Evolutionary conservation across 768 basidiomycete species (phyloP).

Genomic region (Leccinum longicurvipes): DNA sequence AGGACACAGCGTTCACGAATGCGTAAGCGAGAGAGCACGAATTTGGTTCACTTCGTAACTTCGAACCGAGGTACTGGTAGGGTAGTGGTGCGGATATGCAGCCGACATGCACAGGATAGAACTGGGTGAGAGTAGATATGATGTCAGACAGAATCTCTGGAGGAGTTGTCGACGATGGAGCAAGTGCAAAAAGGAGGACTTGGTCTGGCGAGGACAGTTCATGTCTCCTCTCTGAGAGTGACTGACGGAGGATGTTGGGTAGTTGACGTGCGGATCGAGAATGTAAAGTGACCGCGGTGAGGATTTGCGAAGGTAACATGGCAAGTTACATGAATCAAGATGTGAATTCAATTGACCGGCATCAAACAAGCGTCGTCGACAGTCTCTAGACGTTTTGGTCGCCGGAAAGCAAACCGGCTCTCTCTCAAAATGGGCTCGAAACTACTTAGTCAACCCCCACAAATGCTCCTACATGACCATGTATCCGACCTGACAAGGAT

Average conservation of each 20-base stretch:
- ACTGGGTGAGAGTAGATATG: conserved; percentile 38
- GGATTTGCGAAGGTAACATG: conserved; percentile 12
- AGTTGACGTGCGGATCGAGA: conserved; percentile 20
- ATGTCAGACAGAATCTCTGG: conserved; percentile 34
- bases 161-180: conserved; percentile 23
- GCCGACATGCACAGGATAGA: conserved; percentile 47
- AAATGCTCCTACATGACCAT: too few relatives aligned
- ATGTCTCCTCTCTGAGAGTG: conserved; percentile 1
- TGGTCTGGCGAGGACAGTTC: background rate
- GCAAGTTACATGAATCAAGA: background rate
- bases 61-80: conserved; percentile 7
- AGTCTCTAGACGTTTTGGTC: too few relatives aligned
- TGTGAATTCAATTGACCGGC: background rate
- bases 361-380: background rate
- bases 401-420: too few relatives aligned
- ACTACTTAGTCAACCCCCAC: too few relatives aligned
- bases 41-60: conserved; percentile 26
- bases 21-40: conserved; percentile 62
- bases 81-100: conserved; percentile 58
- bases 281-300: conserved; percentile 12
- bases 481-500: background rate
- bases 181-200: conserved; percentile 24
- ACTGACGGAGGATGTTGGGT: conserved; percentile 5
- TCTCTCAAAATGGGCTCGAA: too few relatives aligned
- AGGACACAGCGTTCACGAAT: conserved; percentile 40